A percentile compares a stretch with the other conserved stretches of the same genome.
Evolutionary conservation across 2,329 filamentous ascomycete species (phyloP).

Genomic region (Calycina marina): DNA sequence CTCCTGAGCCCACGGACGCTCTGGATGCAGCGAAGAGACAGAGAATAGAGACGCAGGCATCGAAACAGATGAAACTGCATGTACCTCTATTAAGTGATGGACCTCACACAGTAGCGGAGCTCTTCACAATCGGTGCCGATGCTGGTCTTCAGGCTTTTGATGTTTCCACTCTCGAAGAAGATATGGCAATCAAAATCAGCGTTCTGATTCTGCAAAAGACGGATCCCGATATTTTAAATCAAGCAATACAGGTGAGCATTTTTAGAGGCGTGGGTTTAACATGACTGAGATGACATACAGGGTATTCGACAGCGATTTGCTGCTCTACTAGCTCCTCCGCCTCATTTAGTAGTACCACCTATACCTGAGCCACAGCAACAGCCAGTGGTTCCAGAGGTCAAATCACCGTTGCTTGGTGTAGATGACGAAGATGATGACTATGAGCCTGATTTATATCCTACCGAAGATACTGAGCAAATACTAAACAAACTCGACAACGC

Average conservation of each 20-base stretch:
- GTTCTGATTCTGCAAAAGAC: conserved; percentile 62
- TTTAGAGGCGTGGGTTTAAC: too few species aligned
- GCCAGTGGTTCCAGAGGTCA: conserved; percentile 24
- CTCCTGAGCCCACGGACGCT: conserved; percentile 55
- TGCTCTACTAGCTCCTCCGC: conserved; percentile 19
- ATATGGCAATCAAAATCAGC: conserved; percentile 68
- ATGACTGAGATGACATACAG: too few species aligned
- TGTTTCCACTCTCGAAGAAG: conserved; percentile 60
- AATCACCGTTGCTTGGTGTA: too few species aligned
- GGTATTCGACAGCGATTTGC: conserved; percentile 35
- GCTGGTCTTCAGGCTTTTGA: conserved; percentile 65
- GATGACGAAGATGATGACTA: conserved; percentile 84
- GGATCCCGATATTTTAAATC: conserved; percentile 51
- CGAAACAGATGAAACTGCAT: conserved; percentile 11
- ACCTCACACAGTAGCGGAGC: conserved; percentile 62
- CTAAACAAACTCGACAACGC: conserved; percentile 62
- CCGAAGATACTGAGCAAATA: conserved; percentile 65
- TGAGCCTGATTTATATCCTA: conserved; percentile 65
- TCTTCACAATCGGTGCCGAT: conserved; percentile 76
- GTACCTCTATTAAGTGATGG: conserved; percentile 60
- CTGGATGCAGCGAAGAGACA: conserved; percentile 72
- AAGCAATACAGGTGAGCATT: conserved; percentile 57
- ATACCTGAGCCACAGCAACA: too few species aligned
- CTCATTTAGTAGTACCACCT: conserved; percentile 25
- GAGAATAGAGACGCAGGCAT: conserved; percentile 42